phyloP scores from a whole-genome alignment of 768 basidiomycete species.

The Auricularia cornea region DNA sequence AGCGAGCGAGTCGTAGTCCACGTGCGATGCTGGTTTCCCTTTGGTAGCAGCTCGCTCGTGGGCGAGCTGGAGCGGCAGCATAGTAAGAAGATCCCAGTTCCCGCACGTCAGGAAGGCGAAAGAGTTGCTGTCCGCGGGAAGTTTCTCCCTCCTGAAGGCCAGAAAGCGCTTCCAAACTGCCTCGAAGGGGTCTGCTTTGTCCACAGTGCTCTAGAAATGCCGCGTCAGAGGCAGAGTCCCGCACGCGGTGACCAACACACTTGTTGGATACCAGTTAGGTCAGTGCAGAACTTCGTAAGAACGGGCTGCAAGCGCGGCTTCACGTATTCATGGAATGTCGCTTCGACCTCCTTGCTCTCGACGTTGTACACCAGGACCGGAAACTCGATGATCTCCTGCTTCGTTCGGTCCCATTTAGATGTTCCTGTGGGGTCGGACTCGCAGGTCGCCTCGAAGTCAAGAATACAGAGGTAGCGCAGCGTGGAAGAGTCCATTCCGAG shows the following conservation, averaged over 20 bases:
- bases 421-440: neutral
- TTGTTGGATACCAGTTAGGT: conserved; percentile 8
- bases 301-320: neutral
- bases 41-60: neutral
- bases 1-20: neutral
- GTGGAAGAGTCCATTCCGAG: no score
- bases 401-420: neutral
- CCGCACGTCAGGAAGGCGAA: conserved; percentile 10
- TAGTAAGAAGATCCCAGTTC: conserved; percentile 7
- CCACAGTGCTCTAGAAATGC: conserved; percentile 6
- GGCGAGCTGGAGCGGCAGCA: conserved; percentile 7
- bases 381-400: conserved; percentile 6
- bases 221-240: neutral
- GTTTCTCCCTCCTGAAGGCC: neutral
- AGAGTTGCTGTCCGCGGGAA: neutral
- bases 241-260: neutral
- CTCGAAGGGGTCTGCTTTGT: conserved; percentile 5
- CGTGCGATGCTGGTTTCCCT: neutral
- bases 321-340: conserved; percentile 8
- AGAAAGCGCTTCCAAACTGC: conserved; percentile 5
- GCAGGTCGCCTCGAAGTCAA: conserved; percentile 7
- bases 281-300: conserved; percentile 9
- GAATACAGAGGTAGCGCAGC: conserved; percentile 1
- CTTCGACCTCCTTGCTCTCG: neutral
- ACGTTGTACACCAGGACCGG: conserved; percentile 1